Percentiles rank a stretch among this genome's conserved stretches.
Evolutionary conservation across 129 eudicot genomes (phyloP).

Genomic region (Deinandra increscens): DNA sequence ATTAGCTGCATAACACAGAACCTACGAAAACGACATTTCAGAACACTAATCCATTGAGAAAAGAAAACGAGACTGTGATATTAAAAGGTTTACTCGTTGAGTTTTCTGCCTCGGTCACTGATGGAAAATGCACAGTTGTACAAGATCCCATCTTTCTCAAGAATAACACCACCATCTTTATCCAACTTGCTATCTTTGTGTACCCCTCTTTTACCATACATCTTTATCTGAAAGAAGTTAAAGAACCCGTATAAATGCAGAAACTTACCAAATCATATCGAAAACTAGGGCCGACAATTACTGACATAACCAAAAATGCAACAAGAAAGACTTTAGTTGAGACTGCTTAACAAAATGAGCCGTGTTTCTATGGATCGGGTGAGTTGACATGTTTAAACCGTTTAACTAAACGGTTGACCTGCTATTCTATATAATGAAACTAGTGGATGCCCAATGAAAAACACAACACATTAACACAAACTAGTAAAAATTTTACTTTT

Average conservation of each 20-base stretch:
- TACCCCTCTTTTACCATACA: slow-evolving; percentile 87
- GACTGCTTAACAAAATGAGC: too few species aligned
- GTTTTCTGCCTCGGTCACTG: slow-evolving; percentile 46
- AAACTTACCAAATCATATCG: neutral
- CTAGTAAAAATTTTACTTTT: too few species aligned
- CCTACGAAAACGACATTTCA: slow-evolving; percentile 23
- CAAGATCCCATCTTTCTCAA: slow-evolving; percentile 69
- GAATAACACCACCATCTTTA: slow-evolving; percentile 67
- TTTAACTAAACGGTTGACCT: too few species aligned
- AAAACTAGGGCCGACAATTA: neutral
- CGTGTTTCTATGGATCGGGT: too few species aligned
- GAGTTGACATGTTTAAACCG: too few species aligned
- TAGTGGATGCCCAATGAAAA: too few species aligned
- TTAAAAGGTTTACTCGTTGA: slow-evolving; percentile 55
- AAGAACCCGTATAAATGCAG: neutral
- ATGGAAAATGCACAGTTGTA: slow-evolving; percentile 77
- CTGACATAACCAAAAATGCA: too few species aligned
- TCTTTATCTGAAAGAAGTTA: slow-evolving; percentile 46
- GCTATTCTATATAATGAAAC: too few species aligned
- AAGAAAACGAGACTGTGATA: too few species aligned
- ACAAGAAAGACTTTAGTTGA: too few species aligned
- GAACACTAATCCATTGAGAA: too few species aligned
- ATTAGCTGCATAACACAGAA: slow-evolving; percentile 71
- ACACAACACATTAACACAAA: too few species aligned
- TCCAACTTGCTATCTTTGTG: slow-evolving; percentile 77